Base-by-base conservation (phyloP, 2,329 filamentous ascomycete species). In the Cryphonectria radicalis region DNA sequence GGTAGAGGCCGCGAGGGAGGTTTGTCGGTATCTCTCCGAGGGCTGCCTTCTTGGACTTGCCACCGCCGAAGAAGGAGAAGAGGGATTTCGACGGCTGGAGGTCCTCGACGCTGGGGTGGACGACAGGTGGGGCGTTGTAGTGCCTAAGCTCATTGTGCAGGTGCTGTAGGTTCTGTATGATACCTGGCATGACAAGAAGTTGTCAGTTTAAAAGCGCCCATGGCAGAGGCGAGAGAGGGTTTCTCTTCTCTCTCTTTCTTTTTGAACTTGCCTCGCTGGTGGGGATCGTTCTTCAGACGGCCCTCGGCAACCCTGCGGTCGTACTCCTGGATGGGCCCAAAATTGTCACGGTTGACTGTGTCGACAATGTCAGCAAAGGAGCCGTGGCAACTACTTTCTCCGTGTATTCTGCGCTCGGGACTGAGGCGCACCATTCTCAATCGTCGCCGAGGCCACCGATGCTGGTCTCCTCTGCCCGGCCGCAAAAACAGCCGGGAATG, bases 161-260 rank as follows among this genome's bases (percentile, higher is more conserved):
- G 78, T 95, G 91, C 82, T 99, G 94, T 7, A 99, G 86, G 77
- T 89, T 93, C 79, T 96, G 89, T 76, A 99, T 95, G 76, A 99
- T 95, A 59, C 91, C 93, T 95, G 73, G 57, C 64, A 50, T 35
- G 67, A 70, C 40, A 40, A 67, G 68, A 32, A 32, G 32, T 32
- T 73, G 69, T 75, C 70, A 76, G 70, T 50, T 55, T 40, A 13
- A 25, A 40, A 28, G 67, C 67, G 28, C 57, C 71, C n/a, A 63
- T 50, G 25, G 46, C 35, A 53, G 46, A 60, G 22, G 37, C 32
- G 7, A 43, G 22, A 42, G 46, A 17, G 4, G 2, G 8, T 40
- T 13, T 40, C 8, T 50, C 17, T 22, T 50, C 1, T 22, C 32
- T 4, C 32, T 7, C 46, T 50, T 35, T 25, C 46, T 53, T 42